Evolutionary conservation across 2,329 filamentous ascomycete species (phyloP).

Genomic region (Sporothrix mexicana): DNA sequence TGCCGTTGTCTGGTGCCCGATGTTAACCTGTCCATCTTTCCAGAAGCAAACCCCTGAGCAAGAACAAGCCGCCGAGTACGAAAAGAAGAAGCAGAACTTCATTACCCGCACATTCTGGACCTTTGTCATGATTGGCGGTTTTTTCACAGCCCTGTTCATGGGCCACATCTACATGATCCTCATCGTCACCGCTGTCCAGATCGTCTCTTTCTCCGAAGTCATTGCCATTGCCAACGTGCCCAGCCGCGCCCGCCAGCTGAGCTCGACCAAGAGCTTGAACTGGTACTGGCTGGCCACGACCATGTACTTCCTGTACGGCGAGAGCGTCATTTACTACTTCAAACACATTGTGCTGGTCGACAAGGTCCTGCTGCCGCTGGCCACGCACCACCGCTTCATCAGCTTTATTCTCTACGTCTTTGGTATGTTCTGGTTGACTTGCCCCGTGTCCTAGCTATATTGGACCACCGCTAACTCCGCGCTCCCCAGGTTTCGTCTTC

Average conservation of each 20-base stretch:
- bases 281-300: conserved; percentile 99
- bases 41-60: conserved; percentile 53
- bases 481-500: conserved; percentile 83
- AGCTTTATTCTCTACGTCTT: conserved; percentile 98
- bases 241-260: conserved; percentile 85
- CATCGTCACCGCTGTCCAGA: conserved; percentile 90
- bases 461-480: neutral
- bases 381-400: conserved; percentile 97
- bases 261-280: conserved; percentile 94
- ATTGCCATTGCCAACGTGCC: conserved; percentile 97
- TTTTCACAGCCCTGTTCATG: conserved; percentile 91
- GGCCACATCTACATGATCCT: conserved; percentile 97
- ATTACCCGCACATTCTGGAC: conserved; percentile 97
- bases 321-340: conserved; percentile 99
- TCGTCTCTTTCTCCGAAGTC: conserved; percentile 98
- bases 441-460: neutral
- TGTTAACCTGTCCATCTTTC: conserved; percentile 17
- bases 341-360: conserved; percentile 98
- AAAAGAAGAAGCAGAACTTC: conserved; percentile 99
- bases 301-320: conserved; percentile 99
- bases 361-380: conserved; percentile 87
- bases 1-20: neutral
- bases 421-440: conserved; percentile 57
- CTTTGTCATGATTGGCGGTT: conserved; percentile 92
- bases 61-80: conserved; percentile 70